Conservation (phyloP, 345 rosid genomes). For the Brassica juncea region DNA sequence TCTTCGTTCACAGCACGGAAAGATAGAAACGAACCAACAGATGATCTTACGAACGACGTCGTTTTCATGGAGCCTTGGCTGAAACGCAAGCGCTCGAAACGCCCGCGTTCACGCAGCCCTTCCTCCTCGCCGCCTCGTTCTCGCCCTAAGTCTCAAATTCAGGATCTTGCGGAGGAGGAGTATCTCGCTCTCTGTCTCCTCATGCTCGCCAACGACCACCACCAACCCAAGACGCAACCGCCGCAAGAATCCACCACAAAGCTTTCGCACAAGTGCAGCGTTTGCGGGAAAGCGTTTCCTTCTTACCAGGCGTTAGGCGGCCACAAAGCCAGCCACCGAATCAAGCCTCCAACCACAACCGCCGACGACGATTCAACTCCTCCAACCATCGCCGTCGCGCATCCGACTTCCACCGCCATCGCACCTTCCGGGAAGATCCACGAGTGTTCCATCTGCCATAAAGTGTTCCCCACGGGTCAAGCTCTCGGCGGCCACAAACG, state of each 20-base stretch:
- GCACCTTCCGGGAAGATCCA: conserved; percentile 56
- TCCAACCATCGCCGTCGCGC: conserved; percentile 9
- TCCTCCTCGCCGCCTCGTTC: conserved; percentile 39
- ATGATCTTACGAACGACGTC: conserved; percentile 35
- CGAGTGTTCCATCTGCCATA: conserved; percentile 92
- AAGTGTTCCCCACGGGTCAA: conserved; percentile 86
- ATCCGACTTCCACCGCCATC: conserved; percentile 17
- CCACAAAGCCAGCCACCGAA: conserved; percentile 95
- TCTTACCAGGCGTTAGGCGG: conserved; percentile 98
- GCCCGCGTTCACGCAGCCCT: conserved; percentile 44
- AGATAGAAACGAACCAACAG: conserved; percentile 16
- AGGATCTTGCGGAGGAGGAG: conserved; percentile 55
- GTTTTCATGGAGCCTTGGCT: conserved; percentile 55
- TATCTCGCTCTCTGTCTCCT: conserved; percentile 77
- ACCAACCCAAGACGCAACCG: conserved; percentile 28
- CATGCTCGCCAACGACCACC: conserved; percentile 68
- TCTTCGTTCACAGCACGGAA: conserved; percentile 15
- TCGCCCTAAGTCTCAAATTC: conserved; percentile 4
- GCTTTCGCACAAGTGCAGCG: conserved; percentile 67
- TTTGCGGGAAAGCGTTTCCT: conserved; percentile 72
- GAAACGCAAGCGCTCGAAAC: conserved; percentile 72
- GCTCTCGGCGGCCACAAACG: conserved; percentile 98
- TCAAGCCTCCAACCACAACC: conserved; percentile 47
- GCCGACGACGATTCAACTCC: conserved; percentile 31
- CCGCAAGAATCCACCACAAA: conserved; percentile 32